Evolutionary conservation across 2,329 filamentous ascomycete genomes (phyloP), one percentile per base, ranked within the genome.

Genomic region (Calonectria hongkongensis): DNA sequence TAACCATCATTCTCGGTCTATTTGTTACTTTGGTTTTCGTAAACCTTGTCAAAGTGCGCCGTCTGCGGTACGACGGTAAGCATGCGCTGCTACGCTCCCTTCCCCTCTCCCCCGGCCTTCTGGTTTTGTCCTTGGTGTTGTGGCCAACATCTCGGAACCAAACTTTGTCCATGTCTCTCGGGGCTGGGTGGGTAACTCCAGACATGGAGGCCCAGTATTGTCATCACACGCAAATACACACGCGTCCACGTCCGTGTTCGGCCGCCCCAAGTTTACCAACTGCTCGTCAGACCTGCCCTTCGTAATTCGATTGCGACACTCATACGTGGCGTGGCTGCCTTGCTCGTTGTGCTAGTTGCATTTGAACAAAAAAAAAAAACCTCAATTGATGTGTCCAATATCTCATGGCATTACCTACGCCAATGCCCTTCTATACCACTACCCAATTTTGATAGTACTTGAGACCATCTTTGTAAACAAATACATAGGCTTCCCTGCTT

Each of bases 381-480:
- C 12, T 60, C 33, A 60, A 60, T 60, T 60, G 33, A 36, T 41
- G 54, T 60, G 54, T 60, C 39, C 54, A 60, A 60, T 13, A 60
- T 16, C 25, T 41, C 54, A 60, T 27, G 54, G 54, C 54, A 72
- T 54, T 56, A 68, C 48, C 70, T 28, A 65, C 47, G 56, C 64
- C 69, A 41, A 56, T 60, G 18, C 56, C 45, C 54, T 66, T 71
- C 65, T 72, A 72, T 72, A 25, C 25, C 54, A 60, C 33, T 60
- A 60, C 54, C 65, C 65, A 72, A 72, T 45, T 45, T 48, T 65
- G 39, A 47, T 41, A 45, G 15, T 25, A 25, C 12, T n/a, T 36
- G 28, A 41, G 33, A 33, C 43, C 45, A 54, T 64, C 56, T n/a
- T 36, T 6, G n/a, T 60, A 27, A 60, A 51, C 45, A n/a, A 54